phyloP scores from a whole-genome alignment of 2,329 filamentous ascomycete species.

The Didymellaceae sp. region DNA sequence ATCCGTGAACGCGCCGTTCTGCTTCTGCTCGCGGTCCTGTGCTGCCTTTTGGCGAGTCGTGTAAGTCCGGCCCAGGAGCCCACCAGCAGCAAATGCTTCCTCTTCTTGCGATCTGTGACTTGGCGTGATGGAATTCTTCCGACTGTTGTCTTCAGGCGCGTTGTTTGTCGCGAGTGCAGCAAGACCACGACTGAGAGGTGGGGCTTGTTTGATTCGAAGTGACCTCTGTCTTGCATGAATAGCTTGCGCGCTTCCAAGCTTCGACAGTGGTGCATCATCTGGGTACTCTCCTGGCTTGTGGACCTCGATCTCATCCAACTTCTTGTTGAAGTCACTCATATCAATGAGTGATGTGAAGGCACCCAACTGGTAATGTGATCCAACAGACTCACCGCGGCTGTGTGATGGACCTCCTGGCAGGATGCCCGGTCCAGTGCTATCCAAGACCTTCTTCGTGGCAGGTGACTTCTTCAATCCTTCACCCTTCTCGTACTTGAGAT shows the following conservation, averaged over 20 bases:
- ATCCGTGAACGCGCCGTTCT: constrained; percentile 59
- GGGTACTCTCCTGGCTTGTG: constrained; percentile 35
- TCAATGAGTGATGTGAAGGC: constrained; percentile 73
- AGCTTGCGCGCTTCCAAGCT: constrained; percentile 30
- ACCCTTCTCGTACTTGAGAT: constrained; percentile 76
- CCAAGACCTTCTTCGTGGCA: constrained; percentile 32
- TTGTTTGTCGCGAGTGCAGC: constrained; percentile 25
- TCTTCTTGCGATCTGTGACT: constrained; percentile 35
- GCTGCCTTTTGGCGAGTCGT: constrained; percentile 53
- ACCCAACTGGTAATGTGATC: constrained; percentile 67
- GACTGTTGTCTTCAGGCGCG: constrained; percentile 22
- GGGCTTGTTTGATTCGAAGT: constrained; percentile 44
- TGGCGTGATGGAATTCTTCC: constrained; percentile 31
- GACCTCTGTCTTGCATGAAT: constrained; percentile 48
- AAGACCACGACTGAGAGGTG: constrained; percentile 40
- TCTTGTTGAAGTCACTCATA: constrained; percentile 63
- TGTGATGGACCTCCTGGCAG: constrained; percentile 29
- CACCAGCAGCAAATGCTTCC: constrained; percentile 54
- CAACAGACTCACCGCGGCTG: constrained; percentile 46
- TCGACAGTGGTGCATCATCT: constrained; percentile 34
- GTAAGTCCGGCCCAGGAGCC: constrained; percentile 59
- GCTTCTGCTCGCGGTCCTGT: constrained; percentile 47
- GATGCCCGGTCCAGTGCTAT: constrained; percentile 20
- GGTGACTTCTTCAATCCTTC: constrained; percentile 55
- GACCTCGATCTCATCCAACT: constrained; percentile 32